Evolutionary conservation across 2,329 filamentous ascomycete genomes (phyloP), one percentile per base, ranked within the genome.

Genomic region (Thielaviopsis ethacetica): DNA sequence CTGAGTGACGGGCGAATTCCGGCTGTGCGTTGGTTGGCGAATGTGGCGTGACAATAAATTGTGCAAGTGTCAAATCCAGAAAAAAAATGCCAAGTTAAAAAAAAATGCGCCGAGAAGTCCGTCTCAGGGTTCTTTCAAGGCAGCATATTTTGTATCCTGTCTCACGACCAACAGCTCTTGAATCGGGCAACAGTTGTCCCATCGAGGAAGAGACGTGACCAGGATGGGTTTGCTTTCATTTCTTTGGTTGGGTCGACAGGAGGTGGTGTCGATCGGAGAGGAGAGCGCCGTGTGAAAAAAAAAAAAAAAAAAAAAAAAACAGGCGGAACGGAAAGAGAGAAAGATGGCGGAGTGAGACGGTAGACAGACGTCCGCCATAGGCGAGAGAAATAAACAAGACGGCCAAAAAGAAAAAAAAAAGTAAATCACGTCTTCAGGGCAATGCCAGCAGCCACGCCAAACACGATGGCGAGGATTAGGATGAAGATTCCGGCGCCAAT

Each of bases 381-480:
- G 24, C n/a, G 13, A 27, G 49, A 30, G 44, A 49, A 13, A 19
- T 6, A 56, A n/a, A 49, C 10, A 44, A 15, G 24, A 53, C 30
- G 30, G 30, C 26, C 4, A 27, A 9, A 27, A 4, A 9, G 4
- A 27, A 27, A 27, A 15, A 47, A 44, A n/a, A 26, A 12, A 44
- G 17, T n/a, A 30, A 21, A 34, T 59, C 57, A 62, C 12, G 56
- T 56, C 50, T 60, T 60, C 53, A 64, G 59, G 4, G 65, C 65
- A 52, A 66, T 54, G 7, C 65, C 64, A 9, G 62, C 64, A 10
- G 62, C 65, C 13, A 66, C 59, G 30, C 65, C 65, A 49, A 65
- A 61, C 17, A 63, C 64, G 24, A 65, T 61, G 34, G 61, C 64
- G 1, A 62, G 62, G 26, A 66, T 51, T 30, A 57, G 56, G n/a